Evolutionary conservation across 768 basidiomycete genomes (phyloP).

Genomic region (Lactifluus piperatus): DNA sequence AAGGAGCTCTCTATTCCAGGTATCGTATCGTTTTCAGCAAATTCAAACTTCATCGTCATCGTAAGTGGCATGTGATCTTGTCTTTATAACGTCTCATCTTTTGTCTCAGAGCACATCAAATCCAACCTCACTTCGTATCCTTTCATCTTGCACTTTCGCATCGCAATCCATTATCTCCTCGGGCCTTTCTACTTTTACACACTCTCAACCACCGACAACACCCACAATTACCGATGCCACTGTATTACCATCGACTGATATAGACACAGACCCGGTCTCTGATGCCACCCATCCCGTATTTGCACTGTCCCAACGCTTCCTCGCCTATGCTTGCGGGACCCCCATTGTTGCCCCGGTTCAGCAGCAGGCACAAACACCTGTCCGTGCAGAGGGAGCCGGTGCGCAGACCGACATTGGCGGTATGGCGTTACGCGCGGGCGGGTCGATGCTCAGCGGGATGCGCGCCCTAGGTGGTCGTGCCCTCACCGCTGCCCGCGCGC

Average conservation of each 20-base stretch:
- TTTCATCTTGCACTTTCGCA: slow-evolving; percentile 46
- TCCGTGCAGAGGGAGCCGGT: slow-evolving; percentile 18
- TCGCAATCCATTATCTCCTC: slow-evolving; percentile 42
- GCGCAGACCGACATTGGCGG: slow-evolving; percentile 42
- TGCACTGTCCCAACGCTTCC: slow-evolving; percentile 50
- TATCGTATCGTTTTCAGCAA: slow-evolving; percentile 38
- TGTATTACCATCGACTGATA: slow-evolving; percentile 33
- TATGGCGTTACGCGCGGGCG: slow-evolving; percentile 51
- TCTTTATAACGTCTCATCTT: not conserved
- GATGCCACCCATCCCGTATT: slow-evolving; percentile 41
- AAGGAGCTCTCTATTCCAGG: slow-evolving; percentile 39
- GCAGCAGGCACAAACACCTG: slow-evolving; percentile 15
- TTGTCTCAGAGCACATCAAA: slow-evolving; percentile 45
- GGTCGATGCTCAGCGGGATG: slow-evolving; percentile 54
- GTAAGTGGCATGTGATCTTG: slow-evolving; percentile 32
- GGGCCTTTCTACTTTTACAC: slow-evolving; percentile 38
- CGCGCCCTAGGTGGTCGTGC: slow-evolving; percentile 55
- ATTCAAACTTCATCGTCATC: slow-evolving; percentile 43
- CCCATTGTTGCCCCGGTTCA: slow-evolving; percentile 12
- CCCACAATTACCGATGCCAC: slow-evolving; percentile 28
- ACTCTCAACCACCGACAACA: slow-evolving; percentile 21
- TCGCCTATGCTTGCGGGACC: slow-evolving; percentile 46
- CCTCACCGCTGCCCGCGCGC: slow-evolving; percentile 34
- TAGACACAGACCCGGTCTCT: not conserved
- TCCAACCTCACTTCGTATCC: slow-evolving; percentile 46